These are phyloP conservation scores for Penstemon barbatus DNA, from an alignment of 257 asterid species.

Conservation along the genomic window DNA sequence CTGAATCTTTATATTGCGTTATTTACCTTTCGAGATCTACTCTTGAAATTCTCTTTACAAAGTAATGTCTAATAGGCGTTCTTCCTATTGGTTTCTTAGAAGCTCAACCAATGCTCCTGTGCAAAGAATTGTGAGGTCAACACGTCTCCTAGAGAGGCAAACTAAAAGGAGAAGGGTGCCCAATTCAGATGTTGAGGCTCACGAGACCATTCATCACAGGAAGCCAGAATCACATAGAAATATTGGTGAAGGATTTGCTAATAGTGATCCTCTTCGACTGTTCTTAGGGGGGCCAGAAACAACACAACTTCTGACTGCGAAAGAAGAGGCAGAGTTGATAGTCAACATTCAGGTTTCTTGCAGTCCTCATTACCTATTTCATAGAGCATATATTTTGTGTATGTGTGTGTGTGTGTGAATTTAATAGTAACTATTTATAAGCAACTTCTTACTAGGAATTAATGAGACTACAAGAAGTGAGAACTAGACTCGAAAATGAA, in stretches of 20 bases:
- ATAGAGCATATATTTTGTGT: constrained; percentile 6
- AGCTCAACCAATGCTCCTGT: constrained; percentile 35
- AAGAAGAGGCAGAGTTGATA: constrained; percentile 69
- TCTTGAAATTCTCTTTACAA: constrained; percentile 14
- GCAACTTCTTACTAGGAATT: constrained; percentile 45
- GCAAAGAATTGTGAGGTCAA: constrained; percentile 67
- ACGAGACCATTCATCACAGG: constrained; percentile 40
- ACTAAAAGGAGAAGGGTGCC: constrained; percentile 58
- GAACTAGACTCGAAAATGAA: constrained; percentile 50
- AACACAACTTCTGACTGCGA: constrained; percentile 66
- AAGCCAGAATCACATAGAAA: constrained; percentile 48
- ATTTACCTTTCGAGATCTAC: constrained; percentile 1
- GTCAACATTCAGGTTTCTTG: constrained; percentile 70
- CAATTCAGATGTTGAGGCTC: constrained; percentile 40
- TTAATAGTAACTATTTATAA: constrained; percentile 17
- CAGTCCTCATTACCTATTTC: constrained; percentile 17
- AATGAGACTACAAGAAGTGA: constrained; percentile 64
- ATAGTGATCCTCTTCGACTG: constrained; percentile 56
- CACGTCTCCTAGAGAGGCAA: constrained; percentile 70
- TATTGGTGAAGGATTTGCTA: constrained; percentile 43
- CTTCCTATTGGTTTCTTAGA: constrained; percentile 35
- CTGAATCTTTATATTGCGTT: constrained; percentile 21
- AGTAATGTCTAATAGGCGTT: constrained; percentile 3
- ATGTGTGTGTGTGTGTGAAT: background rate
- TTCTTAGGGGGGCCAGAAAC: constrained; percentile 75